Percentiles rank a stretch among this genome's conserved stretches.
These are phyloP conservation scores for Pseudogymnoascus sp. DNA, from an alignment of 2,329 filamentous ascomycete genomes.

Conservation along the genomic window DNA sequence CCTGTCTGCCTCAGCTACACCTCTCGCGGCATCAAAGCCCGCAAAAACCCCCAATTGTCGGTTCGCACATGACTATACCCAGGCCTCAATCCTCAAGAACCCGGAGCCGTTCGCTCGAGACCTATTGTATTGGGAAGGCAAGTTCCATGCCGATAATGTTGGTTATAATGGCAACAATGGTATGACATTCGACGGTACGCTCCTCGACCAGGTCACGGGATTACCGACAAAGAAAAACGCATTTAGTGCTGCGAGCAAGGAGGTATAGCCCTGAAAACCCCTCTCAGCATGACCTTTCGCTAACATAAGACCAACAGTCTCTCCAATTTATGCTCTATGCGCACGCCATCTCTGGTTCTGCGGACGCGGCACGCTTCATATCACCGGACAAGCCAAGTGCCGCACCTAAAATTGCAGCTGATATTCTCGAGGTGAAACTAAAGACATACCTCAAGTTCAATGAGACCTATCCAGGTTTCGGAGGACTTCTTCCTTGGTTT, in stretches of 20 bases:
- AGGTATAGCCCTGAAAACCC: constrained; percentile 18
- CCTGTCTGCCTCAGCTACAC: constrained; percentile 3
- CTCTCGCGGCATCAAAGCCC: not conserved
- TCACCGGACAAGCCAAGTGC: constrained; percentile 28
- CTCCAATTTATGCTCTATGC: constrained; percentile 39
- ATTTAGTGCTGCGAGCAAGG: constrained; percentile 35
- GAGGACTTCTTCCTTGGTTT: constrained; percentile 36
- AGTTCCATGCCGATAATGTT: constrained; percentile 36
- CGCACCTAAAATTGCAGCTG: constrained; percentile 30
- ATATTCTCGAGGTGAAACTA: constrained; percentile 34
- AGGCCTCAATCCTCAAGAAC: constrained; percentile 26
- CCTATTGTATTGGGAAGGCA: constrained; percentile 38
- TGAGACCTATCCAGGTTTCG: constrained; percentile 35
- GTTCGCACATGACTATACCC: constrained; percentile 21
- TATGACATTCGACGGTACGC: constrained; percentile 36
- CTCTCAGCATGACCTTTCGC: not conserved
- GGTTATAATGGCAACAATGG: constrained; percentile 36
- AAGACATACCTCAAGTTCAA: constrained; percentile 36
- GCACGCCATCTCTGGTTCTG: constrained; percentile 33
- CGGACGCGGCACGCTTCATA: constrained; percentile 34
- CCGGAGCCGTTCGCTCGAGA: constrained; percentile 31
- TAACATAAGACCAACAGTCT: constrained; percentile 22
- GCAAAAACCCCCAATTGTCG: constrained; percentile 19
- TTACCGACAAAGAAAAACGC: constrained; percentile 30
- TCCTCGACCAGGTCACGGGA: constrained; percentile 34